Percentiles rank a stretch among this genome's conserved stretches.
Evolutionary conservation across 2,329 filamentous ascomycete genomes (phyloP).

Genomic region (Fusarium pininemorale): DNA sequence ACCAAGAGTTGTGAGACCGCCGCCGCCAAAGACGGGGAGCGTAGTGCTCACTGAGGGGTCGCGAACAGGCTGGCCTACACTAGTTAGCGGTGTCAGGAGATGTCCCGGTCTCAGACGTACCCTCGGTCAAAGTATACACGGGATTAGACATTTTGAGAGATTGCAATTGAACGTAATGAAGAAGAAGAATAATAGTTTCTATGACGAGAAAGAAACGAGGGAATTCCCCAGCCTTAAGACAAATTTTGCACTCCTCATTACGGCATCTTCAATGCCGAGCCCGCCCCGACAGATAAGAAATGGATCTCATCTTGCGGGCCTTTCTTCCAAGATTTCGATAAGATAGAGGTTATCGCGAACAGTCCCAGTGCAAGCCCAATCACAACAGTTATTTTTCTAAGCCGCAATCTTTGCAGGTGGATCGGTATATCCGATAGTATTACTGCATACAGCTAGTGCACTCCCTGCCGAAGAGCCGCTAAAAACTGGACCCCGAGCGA

Average conservation of each 20-base stretch:
- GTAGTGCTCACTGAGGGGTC: constrained; percentile 16
- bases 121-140: constrained; percentile 7
- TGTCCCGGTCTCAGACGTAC: fast-evolving
- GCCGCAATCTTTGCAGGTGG: background rate
- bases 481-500: background rate
- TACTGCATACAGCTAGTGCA: background rate
- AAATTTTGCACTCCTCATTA: background rate
- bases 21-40: constrained; percentile 1
- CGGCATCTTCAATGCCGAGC: background rate
- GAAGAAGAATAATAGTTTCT: background rate
- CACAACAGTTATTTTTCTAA: background rate
- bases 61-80: constrained; percentile 1
- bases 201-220: background rate
- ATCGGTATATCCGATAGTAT: background rate
- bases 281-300: constrained; percentile 1
- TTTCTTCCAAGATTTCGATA: background rate
- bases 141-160: background rate
- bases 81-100: background rate
- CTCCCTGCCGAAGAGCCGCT: background rate
- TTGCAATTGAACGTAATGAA: background rate
- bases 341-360: background rate
- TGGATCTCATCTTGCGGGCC: background rate
- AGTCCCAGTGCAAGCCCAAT: background rate
- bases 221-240: background rate
- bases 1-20: constrained; percentile 8